A percentile compares a stretch with the other conserved stretches of the same genome.
Evolutionary conservation across 1,284 basidiomycete genomes (phyloP).

Genomic region (Testicularia cyperi): DNA sequence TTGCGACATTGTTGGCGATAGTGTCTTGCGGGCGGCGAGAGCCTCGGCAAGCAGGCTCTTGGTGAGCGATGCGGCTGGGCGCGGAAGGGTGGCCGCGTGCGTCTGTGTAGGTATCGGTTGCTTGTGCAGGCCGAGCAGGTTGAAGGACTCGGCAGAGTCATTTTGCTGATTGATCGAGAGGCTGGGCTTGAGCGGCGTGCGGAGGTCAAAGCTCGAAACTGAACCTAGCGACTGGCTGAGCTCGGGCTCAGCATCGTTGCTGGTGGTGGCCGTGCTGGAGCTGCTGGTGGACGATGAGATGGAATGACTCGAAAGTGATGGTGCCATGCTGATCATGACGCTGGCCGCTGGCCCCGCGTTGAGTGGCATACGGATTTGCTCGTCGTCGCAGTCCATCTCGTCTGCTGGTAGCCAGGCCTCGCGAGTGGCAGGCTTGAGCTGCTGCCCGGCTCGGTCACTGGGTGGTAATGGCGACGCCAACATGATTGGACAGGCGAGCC

Average conservation of each 20-base stretch:
- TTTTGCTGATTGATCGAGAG: constrained; percentile 22
- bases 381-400: constrained; percentile 36
- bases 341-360: neutral
- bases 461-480: constrained; percentile 13
- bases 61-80: neutral
- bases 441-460: constrained; percentile 7
- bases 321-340: constrained; percentile 26
- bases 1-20: too few species aligned
- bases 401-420: constrained; percentile 27
- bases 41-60: constrained; percentile 29
- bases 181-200: constrained; percentile 40
- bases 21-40: constrained; percentile 14
- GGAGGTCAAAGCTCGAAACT: constrained; percentile 44
- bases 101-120: constrained; percentile 3
- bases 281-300: constrained; percentile 35
- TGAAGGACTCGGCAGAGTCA: constrained; percentile 22
- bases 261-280: constrained; percentile 26
- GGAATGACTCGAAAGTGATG: constrained; percentile 32
- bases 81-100: constrained; percentile 6
- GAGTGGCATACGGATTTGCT: constrained; percentile 3
- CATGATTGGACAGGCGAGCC: constrained; percentile 6
- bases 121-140: constrained; percentile 23
- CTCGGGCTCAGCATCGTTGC: constrained; percentile 26
- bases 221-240: constrained; percentile 45
- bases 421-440: constrained; percentile 7